A percentile compares a stretch with the other conserved stretches of the same genome.
These are phyloP conservation scores for Beta macrorhiza DNA, from an alignment of 179 eudicot genomes.

Conservation along the genomic window DNA sequence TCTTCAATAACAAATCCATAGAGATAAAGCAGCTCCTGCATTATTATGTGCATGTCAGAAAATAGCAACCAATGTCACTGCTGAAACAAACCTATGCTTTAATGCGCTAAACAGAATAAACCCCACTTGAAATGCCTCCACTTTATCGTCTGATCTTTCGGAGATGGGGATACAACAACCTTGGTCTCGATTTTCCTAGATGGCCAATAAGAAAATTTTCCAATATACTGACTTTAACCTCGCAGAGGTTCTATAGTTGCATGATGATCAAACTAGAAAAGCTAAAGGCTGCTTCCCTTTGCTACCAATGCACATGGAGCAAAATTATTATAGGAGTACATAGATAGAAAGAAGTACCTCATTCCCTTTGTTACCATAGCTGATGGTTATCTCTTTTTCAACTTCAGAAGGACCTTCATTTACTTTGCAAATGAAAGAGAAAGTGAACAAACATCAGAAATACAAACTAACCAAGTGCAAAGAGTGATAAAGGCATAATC, in stretches of 20 bases:
- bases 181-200: neutral
- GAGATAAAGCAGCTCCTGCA: slow-evolving; percentile 91
- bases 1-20: slow-evolving; percentile 85
- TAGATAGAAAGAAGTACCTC: slow-evolving; percentile 54
- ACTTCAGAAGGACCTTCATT: slow-evolving; percentile 38
- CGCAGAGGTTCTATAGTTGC: neutral
- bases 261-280: slow-evolving; percentile 7
- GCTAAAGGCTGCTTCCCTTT: neutral
- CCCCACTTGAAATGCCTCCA: neutral
- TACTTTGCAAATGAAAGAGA: slow-evolving; percentile 38
- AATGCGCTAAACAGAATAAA: neutral
- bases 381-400: slow-evolving; percentile 77
- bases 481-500: slow-evolving; percentile 6
- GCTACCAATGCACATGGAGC: slow-evolving; percentile 3
- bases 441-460: slow-evolving; percentile 20
- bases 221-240: neutral
- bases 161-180: too few relatives aligned
- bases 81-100: neutral
- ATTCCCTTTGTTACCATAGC: slow-evolving; percentile 96
- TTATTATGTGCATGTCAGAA: slow-evolving; percentile 16
- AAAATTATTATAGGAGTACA: neutral
- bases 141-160: too few relatives aligned
- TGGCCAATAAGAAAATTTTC: neutral
- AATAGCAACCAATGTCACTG: slow-evolving; percentile 9
- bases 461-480: slow-evolving; percentile 11